Evolutionary conservation across 306 rosid genomes (phyloP).

Genomic region (Dryas octopetala): DNA sequence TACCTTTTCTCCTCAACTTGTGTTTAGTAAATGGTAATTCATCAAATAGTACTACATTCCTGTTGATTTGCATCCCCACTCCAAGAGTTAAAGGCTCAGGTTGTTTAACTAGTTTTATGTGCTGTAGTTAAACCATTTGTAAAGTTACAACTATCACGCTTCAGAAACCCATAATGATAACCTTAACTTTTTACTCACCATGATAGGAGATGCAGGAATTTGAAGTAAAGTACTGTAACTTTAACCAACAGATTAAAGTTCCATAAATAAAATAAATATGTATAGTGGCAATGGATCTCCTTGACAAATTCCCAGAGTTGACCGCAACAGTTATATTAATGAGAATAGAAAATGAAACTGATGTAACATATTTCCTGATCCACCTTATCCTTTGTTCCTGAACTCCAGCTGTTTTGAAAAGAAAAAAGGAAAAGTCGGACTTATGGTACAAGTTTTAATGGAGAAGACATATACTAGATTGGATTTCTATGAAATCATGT

Average conservation of each 20-base stretch:
- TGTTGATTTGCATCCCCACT: neutral
- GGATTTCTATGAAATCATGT: neutral
- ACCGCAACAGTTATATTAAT: no score
- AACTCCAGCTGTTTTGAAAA: no score
- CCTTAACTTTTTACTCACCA: neutral
- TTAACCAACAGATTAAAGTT: no score
- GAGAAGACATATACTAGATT: neutral
- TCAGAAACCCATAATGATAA: neutral
- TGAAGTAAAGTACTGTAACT: neutral
- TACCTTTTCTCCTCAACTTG: slow-evolving; percentile 14
- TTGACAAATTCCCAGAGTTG: no score
- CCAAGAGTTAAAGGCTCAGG: neutral
- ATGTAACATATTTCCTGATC: no score
- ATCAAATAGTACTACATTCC: neutral
- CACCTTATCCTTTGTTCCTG: no score
- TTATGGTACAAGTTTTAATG: no score
- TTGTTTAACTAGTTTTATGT: neutral
- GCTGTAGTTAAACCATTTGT: neutral
- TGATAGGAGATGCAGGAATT: neutral
- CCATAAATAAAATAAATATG: no score
- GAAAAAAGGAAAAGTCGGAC: no score
- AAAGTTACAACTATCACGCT: neutral
- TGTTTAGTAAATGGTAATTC: neutral
- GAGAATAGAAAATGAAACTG: no score
- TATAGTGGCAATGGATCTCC: no score